Conservation (phyloP, 371 early-diverging fungal genomes). For the Mucor racemosus region DNA sequence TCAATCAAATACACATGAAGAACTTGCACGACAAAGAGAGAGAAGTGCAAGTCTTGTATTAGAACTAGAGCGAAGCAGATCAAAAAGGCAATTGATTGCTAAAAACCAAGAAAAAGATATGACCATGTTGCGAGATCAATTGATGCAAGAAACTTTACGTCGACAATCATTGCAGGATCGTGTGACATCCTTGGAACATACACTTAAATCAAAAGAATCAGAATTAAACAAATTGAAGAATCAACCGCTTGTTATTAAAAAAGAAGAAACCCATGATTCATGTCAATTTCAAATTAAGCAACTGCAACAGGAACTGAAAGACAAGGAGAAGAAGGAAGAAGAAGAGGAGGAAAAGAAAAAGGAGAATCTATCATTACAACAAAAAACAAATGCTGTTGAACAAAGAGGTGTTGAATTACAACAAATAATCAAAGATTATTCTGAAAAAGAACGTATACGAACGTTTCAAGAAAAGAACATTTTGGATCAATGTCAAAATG, state of each 20-base stretch:
- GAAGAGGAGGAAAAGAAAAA: not conserved
- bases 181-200: conserved; percentile 1
- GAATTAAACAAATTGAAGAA: not conserved
- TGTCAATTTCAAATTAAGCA: conserved; percentile 4
- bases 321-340: not conserved
- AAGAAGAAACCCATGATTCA: not conserved
- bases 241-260: not conserved
- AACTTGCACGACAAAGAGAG: conserved; percentile 6
- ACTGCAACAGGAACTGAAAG: not conserved
- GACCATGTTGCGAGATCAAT: not conserved
- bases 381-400: not conserved
- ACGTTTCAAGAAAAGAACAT: not conserved
- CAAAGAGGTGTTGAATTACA: not conserved
- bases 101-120: not conserved
- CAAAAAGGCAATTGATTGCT: not conserved
- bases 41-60: conserved; percentile 16
- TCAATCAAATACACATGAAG: conserved; percentile 4
- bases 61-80: conserved; percentile 3
- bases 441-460: not conserved
- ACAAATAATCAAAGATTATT: not conserved
- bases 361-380: not conserved
- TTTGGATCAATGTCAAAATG: not conserved
- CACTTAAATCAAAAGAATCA: not conserved
- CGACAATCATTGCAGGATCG: conserved; percentile 12
- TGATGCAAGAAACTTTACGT: conserved; percentile 3